Evolutionary conservation across 2,329 filamentous ascomycete species (phyloP), one percentile per base, ranked within the genome.

Genomic region (Dendrostoma leiphaemia): DNA sequence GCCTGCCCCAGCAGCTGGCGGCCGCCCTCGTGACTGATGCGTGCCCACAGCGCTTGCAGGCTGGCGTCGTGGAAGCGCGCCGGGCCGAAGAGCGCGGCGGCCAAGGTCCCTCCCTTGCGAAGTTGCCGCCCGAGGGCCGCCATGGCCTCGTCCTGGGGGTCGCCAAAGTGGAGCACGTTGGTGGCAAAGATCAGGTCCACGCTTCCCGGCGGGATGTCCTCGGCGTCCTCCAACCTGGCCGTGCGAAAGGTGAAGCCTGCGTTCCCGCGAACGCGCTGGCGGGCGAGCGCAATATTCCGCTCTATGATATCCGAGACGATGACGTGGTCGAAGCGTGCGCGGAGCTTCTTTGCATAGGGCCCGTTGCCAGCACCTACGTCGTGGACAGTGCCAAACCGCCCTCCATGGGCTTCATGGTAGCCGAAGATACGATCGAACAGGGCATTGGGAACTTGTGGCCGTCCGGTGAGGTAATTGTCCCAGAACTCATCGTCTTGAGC

Each of bases 281-380:
- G 15, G 1, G 61, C 60, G 3, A 64, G 37, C 17, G 56, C 49
- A 7, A 65, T 53, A 43, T 62, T 63, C 21, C 53, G 43, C 4
- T 51, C 17, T 8, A 51, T 54, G 23, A 63, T 60, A 43, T 65
- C 64, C 13, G 63, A 64, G 13, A 65, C 53, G 23, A 65, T 56
- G 43, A 65, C 62, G 37, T 61, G 56, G 17, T 6, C 10, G 50
- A 65, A 65, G 8, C 35, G 51, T 13, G 52, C 37, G 4, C 58
- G 56, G 12, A 65, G 53, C 21, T 51, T 38, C 7, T 35, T 15
- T 1, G 63, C 54, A 17, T 61, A 60, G 6, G 60, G 56, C 1
- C 61, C 64, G 40, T 60, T 58, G 4, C 64, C 64, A 2, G 63
- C 64, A 6, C 64, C 62, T 15, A 59, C 59, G 28, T 65, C 63